These are phyloP conservation scores for Calonectria pteridis DNA, from an alignment of 2,329 filamentous ascomycete genomes.

Conservation along the genomic window DNA sequence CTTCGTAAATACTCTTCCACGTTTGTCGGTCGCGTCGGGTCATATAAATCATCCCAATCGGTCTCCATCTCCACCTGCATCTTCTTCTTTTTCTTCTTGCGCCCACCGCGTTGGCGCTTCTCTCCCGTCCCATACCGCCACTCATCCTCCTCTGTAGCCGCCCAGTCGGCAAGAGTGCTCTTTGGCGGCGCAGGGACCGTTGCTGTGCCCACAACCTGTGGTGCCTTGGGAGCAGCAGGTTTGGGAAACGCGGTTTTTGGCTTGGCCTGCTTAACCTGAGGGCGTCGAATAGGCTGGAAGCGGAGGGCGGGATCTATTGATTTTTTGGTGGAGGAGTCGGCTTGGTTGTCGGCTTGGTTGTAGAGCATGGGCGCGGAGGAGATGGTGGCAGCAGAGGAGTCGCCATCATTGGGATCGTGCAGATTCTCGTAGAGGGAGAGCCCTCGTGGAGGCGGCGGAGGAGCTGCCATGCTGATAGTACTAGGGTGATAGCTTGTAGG, in stretches of 20 bases:
- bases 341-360: constrained; percentile 63
- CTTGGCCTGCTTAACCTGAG: constrained; percentile 70
- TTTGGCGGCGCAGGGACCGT: constrained; percentile 63
- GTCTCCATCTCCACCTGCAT: constrained; percentile 69
- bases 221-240: constrained; percentile 48
- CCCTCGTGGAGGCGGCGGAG: constrained; percentile 57
- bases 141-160: constrained; percentile 82
- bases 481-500: background rate
- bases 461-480: constrained; percentile 44
- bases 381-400: constrained; percentile 71
- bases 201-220: constrained; percentile 46
- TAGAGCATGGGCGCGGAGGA: constrained; percentile 82
- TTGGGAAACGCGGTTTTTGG: constrained; percentile 72
- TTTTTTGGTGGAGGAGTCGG: constrained; percentile 70
- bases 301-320: constrained; percentile 72
- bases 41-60: constrained; percentile 95
- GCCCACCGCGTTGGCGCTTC: constrained; percentile 81
- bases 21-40: constrained; percentile 84
- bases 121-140: constrained; percentile 75
- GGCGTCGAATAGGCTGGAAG: constrained; percentile 89
- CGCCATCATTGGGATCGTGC: constrained; percentile 69
- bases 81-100: constrained; percentile 81
- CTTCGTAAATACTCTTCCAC: constrained; percentile 87
- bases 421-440: constrained; percentile 89
- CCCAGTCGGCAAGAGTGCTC: constrained; percentile 85